Evolutionary conservation across 2,329 filamentous ascomycete genomes (phyloP).

Genomic region (Penicillium frequentans): DNA sequence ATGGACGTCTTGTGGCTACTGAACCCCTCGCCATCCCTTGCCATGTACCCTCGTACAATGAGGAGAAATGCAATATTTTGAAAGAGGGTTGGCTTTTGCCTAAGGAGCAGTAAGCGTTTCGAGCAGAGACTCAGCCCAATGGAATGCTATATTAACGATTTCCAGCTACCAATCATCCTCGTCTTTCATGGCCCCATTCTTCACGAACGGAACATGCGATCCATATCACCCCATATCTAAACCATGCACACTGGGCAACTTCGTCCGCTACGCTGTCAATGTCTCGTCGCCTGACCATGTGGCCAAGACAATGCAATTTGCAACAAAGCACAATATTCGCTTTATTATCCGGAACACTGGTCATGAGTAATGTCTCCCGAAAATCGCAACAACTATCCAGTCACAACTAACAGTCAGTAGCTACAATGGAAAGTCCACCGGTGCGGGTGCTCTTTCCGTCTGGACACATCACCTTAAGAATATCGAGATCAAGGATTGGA

Average conservation of each 20-base stretch:
- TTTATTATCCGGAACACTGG: conserved; percentile 48
- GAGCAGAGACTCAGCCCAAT: conserved; percentile 39
- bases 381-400: background rate
- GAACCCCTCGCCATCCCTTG: conserved; percentile 55
- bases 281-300: conserved; percentile 29
- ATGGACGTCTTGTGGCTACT: conserved; percentile 53
- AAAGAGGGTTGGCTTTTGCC: conserved; percentile 50
- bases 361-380: conserved; percentile 29
- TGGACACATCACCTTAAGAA: conserved; percentile 36
- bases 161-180: conserved; percentile 59
- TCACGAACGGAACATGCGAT: conserved; percentile 42
- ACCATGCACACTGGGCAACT: conserved; percentile 31
- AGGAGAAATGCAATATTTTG: conserved; percentile 42
- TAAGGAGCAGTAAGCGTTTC: conserved; percentile 43
- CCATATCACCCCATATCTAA: conserved; percentile 38
- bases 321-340: conserved; percentile 50
- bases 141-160: conserved; percentile 28
- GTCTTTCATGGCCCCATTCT: conserved; percentile 43
- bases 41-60: conserved; percentile 51
- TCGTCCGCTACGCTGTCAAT: conserved; percentile 37
- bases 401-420: background rate
- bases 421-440: conserved; percentile 44
- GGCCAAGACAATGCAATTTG: conserved; percentile 38
- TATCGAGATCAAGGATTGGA: conserved; percentile 33
- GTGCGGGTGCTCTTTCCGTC: conserved; percentile 50